phyloP scores from a whole-genome alignment of 2,329 filamentous ascomycete genomes.

The Verticillium klebahnii region DNA sequence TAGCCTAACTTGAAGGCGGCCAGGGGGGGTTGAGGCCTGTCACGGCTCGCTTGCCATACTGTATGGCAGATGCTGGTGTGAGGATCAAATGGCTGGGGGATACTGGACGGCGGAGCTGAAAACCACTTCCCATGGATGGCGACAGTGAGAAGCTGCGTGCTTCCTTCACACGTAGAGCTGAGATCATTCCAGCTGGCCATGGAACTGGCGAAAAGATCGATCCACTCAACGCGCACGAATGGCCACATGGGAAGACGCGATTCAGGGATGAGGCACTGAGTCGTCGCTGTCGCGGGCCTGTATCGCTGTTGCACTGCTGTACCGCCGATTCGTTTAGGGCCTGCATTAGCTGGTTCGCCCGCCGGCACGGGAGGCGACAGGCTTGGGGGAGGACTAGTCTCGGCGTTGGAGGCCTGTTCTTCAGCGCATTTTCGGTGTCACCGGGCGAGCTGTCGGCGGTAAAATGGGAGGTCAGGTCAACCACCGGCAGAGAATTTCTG shows the following conservation, averaged over 20 bases:
- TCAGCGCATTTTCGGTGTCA: not conserved
- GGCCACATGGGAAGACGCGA: not conserved
- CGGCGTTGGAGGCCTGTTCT: not conserved
- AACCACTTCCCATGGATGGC: too few relatives aligned
- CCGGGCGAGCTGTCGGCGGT: too few relatives aligned
- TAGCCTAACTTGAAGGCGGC: not conserved
- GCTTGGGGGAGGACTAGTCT: not conserved
- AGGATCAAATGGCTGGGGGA: not conserved
- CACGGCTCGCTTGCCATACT: slow-evolving; percentile 4
- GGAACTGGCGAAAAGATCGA: too few relatives aligned
- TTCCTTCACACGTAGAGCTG: not conserved
- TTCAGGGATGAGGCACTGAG: not conserved
- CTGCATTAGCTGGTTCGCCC: slow-evolving; percentile 6
- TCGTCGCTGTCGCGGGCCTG: not conserved
- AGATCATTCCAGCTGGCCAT: too few relatives aligned
- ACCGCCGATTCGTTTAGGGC: slow-evolving; percentile 2
- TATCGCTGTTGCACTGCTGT: not conserved
- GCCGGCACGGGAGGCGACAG: slow-evolving; percentile 3
- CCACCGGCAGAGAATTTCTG: too few relatives aligned
- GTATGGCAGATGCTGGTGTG: slow-evolving; percentile 4
- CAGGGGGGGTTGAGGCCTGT: not conserved
- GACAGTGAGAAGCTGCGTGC: not conserved
- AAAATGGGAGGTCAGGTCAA: too few relatives aligned
- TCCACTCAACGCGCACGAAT: not conserved
- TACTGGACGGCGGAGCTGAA: not conserved